These are phyloP conservation scores for Lachancea sp. DNA, from an alignment of 805 yeast genomes.

Conservation along the genomic window DNA sequence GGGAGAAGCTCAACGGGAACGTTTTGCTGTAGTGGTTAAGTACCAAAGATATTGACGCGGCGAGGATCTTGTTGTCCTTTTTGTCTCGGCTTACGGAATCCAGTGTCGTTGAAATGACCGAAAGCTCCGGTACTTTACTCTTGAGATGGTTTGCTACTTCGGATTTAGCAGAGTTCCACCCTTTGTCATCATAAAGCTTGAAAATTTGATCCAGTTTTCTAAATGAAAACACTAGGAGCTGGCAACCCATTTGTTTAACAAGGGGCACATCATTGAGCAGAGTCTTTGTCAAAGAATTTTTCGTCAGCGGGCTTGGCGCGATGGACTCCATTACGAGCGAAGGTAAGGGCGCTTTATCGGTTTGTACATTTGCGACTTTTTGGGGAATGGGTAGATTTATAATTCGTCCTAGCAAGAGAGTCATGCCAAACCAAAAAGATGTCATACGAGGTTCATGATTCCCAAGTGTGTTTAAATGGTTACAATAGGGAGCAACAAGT, in stretches of 20 bases:
- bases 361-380: constrained; percentile 26
- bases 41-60: constrained; percentile 43
- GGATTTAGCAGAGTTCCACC: constrained; percentile 37
- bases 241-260: constrained; percentile 58
- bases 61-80: constrained; percentile 40
- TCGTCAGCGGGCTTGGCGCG: constrained; percentile 59
- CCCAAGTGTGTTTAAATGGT: constrained; percentile 55
- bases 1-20: constrained; percentile 33
- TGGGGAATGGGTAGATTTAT: constrained; percentile 52
- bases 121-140: constrained; percentile 44
- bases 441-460: constrained; percentile 72
- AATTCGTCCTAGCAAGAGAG: constrained; percentile 53
- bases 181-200: constrained; percentile 33
- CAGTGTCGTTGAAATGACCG: constrained; percentile 38
- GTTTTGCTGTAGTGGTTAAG: constrained; percentile 36
- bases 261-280: constrained; percentile 45
- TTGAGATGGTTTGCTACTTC: constrained; percentile 33
- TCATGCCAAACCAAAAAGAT: constrained; percentile 77
- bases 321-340: constrained; percentile 46
- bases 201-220: constrained; percentile 45
- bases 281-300: constrained; percentile 51
- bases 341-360: constrained; percentile 32
- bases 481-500: constrained; percentile 63
- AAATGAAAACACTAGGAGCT: constrained; percentile 48
- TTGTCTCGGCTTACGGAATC: constrained; percentile 36